Evolutionary conservation across 2,329 filamentous ascomycete species (phyloP), one percentile per base, ranked within the genome.

Genomic region (Hymenoscyphus infarciens): DNA sequence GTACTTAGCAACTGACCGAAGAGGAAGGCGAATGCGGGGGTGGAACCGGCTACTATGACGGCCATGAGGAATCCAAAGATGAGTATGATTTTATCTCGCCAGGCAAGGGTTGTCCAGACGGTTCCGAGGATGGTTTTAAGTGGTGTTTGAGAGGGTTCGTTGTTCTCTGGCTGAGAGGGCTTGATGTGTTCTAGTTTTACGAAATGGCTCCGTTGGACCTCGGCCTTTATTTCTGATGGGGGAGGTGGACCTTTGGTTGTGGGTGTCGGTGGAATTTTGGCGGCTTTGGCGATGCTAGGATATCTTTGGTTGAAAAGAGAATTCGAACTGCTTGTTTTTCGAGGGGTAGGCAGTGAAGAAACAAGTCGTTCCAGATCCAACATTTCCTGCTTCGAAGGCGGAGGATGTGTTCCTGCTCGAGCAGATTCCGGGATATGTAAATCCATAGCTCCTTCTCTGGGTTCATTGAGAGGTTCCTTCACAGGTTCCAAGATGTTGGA

Each of bases 1-100:
- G 87, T 87, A 1, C 79, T 77, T 0, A 96, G 81, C 0, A 97
- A 81, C 61, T 87, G 84, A 0, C 91, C 85, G 58, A 97, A 87
- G 8, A 89, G 80, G 72, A 83, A 92, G 0, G 91, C 88, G 69
- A 97, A 97, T 0, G 85, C 78, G 0, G 92, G 72, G 4, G 71
- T 74, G 22, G 65, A 58, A 27, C 62, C 66, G 19, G 67, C 71
- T 39, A 71, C 66, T 16, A 69, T 61, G 7, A 72, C 64, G 3
- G 71, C 66, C 15, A 67, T 60, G 0, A 83, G n/a, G 10, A 91
- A 75, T 1, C 87, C 91, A 1, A 83, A 60, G 0, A 88, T 31
- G 0, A 96, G 76, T 13, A 83, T 74, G 0, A 82, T 1, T 1
- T 82, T 84, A 13, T 87, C 79, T 6, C 67, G 75, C 59, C 69